A percentile compares a stretch with the other conserved stretches of the same genome.
Conservation (phyloP, 371 early-diverging fungal genomes). For the Mucor sp. region DNA sequence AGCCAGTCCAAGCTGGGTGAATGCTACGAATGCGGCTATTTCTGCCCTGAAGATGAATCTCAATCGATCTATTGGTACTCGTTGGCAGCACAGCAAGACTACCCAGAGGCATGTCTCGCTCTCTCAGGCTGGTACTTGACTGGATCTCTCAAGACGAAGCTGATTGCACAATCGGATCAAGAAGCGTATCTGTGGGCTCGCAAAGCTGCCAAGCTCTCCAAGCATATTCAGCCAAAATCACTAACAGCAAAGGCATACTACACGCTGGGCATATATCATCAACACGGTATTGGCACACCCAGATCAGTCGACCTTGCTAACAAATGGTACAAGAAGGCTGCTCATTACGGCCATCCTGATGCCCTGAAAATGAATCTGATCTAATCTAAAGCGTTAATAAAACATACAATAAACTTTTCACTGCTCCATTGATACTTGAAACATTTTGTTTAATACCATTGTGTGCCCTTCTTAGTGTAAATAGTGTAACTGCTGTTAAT, state of each 20-base stretch:
- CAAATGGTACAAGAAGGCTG: constrained; percentile 27
- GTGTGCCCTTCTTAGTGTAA: too few species aligned
- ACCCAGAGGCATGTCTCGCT: constrained; percentile 81
- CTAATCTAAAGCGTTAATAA: not conserved
- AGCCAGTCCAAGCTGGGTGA: constrained; percentile 91
- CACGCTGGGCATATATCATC: constrained; percentile 79
- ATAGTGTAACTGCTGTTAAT: too few species aligned
- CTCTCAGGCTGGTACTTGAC: constrained; percentile 90
- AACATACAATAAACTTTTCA: too few species aligned
- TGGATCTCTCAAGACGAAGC: constrained; percentile 63
- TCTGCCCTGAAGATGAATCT: constrained; percentile 79
- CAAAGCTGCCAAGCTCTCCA: constrained; percentile 58
- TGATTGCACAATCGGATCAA: constrained; percentile 70
- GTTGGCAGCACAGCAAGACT: constrained; percentile 79
- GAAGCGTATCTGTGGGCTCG: constrained; percentile 75
- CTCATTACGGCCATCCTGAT: constrained; percentile 21
- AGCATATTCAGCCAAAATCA: constrained; percentile 49
- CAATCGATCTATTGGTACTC: constrained; percentile 95
- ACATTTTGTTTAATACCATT: too few species aligned
- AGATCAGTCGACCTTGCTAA: constrained; percentile 15
- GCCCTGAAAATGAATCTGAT: constrained; percentile 7
- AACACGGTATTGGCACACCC: constrained; percentile 71
- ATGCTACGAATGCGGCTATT: constrained; percentile 90
- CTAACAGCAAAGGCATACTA: constrained; percentile 79
- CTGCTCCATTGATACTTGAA: too few species aligned